Evolutionary conservation across 192 early-diverging fungal genomes (phyloP).

Genomic region (Coemansia sp.): DNA sequence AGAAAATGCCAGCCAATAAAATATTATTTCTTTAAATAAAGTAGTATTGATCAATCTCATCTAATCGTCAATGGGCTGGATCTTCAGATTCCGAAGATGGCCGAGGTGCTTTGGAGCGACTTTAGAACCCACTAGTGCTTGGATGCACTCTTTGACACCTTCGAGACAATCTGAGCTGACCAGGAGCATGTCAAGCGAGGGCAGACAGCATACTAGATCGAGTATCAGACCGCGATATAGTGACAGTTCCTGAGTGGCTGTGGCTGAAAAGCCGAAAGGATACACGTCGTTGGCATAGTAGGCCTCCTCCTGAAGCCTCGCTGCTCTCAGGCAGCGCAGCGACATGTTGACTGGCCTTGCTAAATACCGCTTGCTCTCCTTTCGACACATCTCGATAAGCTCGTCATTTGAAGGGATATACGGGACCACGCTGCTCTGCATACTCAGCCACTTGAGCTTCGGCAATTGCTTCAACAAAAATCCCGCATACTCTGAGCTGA

Average conservation of each 20-base stretch:
- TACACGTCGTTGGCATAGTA: too few relatives aligned
- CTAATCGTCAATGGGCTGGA: too few relatives aligned
- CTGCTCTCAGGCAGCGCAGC: not conserved
- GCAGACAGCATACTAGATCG: not conserved
- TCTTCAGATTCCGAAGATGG: too few relatives aligned
- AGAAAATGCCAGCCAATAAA: too few relatives aligned
- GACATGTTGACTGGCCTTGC: too few relatives aligned
- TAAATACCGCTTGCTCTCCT: too few relatives aligned
- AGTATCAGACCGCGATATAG: not conserved
- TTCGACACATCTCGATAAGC: too few relatives aligned
- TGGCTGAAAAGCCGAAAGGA: not conserved
- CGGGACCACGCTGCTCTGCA: not conserved
- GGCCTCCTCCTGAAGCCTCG: not conserved
- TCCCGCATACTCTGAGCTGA: not conserved
- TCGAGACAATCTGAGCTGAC: not conserved
- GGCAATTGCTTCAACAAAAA: not conserved
- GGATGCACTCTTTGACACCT: not conserved
- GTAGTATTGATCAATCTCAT: too few relatives aligned
- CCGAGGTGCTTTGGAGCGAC: not conserved
- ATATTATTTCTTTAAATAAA: too few relatives aligned
- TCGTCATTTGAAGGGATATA: too few relatives aligned
- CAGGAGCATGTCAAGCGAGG: not conserved
- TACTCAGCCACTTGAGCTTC: not conserved
- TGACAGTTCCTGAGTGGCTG: not conserved
- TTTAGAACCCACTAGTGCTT: not conserved